Base-by-base conservation (phyloP, 305 asterid genomes). In the Withania somnifera region DNA sequence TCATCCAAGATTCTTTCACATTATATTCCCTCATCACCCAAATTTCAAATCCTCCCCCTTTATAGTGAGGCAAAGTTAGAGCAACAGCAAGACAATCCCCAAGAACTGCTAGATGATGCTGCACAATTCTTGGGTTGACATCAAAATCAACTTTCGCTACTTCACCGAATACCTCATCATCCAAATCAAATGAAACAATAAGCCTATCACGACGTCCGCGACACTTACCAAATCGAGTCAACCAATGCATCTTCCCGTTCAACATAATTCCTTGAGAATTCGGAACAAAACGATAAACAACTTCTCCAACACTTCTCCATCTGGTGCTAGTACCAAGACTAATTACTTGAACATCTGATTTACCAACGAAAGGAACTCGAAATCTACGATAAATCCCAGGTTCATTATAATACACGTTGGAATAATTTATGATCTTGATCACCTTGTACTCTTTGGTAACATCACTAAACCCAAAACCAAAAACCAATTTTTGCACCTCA, bases 171-270 rank as follows among this genome's bases (percentile, higher is more conserved):
- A 75, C 77, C 50, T 89, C 91, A 7, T 87, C 82, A 1, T 77
- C 73, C n/a, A 88, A 42, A 81, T 89, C 89, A 60, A 83, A 89
- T 0, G 93, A 87, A 15, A 87, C 76, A 0, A 91, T 87, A 4
- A 77, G 28, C 82, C 86, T 78, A 42, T 60, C 77, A n/a, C 8
- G 17, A 9, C 78, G 34, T 1, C 80, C 76, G 4, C 32, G 15
- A 22, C 45, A 71, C n/a, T 11, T 36, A 2, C 73, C 79, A 7
- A 5, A 52, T 28, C 34, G 61, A n/a, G 87, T 81, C 82, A 87
- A 75, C 92, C 93, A 91, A 34, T 91, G 95, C 45, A 88, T 85
- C 87, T 90, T 84, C 51, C 89, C 90, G 20, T 84, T 87, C 53
- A 89, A 82, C 42, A 82, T 32, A 78, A 87, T 89, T 15, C 85